These are phyloP conservation scores for Penicillium steckii DNA, from an alignment of 495 filamentous ascomycete genomes.

Conservation along the genomic window DNA sequence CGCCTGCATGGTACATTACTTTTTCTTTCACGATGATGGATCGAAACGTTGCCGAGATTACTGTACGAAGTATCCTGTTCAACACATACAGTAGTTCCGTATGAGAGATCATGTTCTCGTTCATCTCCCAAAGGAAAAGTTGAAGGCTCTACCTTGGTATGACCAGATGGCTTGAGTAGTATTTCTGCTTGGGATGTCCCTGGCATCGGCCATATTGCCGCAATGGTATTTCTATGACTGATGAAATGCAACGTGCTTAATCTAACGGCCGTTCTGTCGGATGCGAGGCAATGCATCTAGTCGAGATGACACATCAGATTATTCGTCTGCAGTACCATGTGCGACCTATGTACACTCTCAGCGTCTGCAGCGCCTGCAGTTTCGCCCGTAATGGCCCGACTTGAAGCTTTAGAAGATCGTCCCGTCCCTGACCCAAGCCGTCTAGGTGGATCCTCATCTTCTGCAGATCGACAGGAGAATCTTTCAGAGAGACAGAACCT, in stretches of 20 bases:
- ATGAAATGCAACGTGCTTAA: too few relatives aligned
- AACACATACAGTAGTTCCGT: slow-evolving; percentile 15
- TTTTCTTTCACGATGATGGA: slow-evolving; percentile 22
- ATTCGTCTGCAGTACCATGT: too few relatives aligned
- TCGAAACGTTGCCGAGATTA: slow-evolving; percentile 17
- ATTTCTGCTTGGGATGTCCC: background rate
- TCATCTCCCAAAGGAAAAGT: slow-evolving; percentile 14
- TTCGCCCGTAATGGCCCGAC: background rate
- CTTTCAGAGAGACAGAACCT: slow-evolving; percentile 14
- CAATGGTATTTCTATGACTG: too few relatives aligned
- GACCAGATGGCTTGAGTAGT: too few relatives aligned
- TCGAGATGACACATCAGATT: too few relatives aligned
- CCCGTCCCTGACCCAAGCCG: background rate
- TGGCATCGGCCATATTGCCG: background rate
- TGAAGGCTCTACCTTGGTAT: background rate
- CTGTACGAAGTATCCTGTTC: slow-evolving; percentile 23
- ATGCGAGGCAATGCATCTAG: too few relatives aligned
- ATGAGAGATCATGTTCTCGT: slow-evolving; percentile 15
- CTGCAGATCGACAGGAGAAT: slow-evolving; percentile 13
- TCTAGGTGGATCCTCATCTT: background rate
- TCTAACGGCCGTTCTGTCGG: too few relatives aligned
- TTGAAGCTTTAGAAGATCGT: background rate
- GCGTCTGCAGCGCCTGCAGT: background rate
- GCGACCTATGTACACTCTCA: too few relatives aligned
- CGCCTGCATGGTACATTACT: slow-evolving; percentile 12